Conservation (phyloP, 1,284 basidiomycete genomes). For the Ceratobasidium sp. region DNA sequence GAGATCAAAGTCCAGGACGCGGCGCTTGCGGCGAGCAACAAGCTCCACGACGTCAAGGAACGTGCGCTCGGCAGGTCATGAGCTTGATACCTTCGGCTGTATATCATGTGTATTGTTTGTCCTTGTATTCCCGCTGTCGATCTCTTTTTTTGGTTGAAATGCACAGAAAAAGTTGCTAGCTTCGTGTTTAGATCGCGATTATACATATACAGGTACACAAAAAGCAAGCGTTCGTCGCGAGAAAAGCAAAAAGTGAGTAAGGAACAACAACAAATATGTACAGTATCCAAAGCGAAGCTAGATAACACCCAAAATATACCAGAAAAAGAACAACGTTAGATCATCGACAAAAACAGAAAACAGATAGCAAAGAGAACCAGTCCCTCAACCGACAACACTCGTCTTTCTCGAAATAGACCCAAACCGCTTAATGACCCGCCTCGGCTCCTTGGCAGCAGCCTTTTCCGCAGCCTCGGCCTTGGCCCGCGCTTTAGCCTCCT, state of each 20-base stretch:
- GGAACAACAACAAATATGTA: too few relatives aligned
- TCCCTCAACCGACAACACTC: not conserved
- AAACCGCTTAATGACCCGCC: constrained; percentile 18
- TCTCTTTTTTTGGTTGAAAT: constrained; percentile 11
- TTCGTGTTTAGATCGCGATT: constrained; percentile 32
- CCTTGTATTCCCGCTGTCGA: not conserved
- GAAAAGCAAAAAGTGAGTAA: too few relatives aligned
- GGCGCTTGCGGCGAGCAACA: constrained; percentile 45
- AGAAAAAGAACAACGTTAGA: not conserved
- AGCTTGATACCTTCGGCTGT: not conserved
- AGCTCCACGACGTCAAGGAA: constrained; percentile 50
- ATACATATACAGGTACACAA: constrained; percentile 16
- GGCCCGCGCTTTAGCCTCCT: constrained; percentile 34
- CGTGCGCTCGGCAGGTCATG: constrained; percentile 41
- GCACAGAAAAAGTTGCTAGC: constrained; percentile 17
- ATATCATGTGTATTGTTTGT: not conserved
- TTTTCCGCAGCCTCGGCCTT: constrained; percentile 34
- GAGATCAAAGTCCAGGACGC: constrained; percentile 45
- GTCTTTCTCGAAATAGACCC: constrained; percentile 36
- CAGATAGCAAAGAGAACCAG: constrained; percentile 9
- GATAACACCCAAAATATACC: too few relatives aligned
- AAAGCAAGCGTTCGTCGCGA: too few relatives aligned
- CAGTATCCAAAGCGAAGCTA: too few relatives aligned
- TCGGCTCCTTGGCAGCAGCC: constrained; percentile 36
- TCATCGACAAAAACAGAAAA: not conserved